A percentile compares a stretch with the other conserved stretches of the same genome.
Conservation (phyloP, 164 flowering plant species). For the Sextonia rubra region DNA sequence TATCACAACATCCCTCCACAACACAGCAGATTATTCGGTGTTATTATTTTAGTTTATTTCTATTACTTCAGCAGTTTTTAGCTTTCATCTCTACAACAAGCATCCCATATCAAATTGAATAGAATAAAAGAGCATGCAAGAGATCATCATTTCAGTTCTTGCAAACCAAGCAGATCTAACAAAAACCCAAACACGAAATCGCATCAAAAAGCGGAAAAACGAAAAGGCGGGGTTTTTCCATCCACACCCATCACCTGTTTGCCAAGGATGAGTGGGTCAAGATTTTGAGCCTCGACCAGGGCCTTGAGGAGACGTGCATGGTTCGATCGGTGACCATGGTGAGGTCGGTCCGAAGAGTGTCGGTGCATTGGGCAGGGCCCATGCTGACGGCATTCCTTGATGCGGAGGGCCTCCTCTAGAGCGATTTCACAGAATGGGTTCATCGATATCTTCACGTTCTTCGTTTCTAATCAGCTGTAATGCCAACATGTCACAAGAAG, state of each 20-base stretch:
- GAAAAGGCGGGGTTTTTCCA: background rate
- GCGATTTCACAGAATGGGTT: constrained; percentile 97
- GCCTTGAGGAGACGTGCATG: constrained; percentile 80
- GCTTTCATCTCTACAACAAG: too few relatives aligned
- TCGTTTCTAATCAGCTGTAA: constrained; percentile 82
- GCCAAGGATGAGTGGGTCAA: constrained; percentile 72
- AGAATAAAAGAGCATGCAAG: background rate
- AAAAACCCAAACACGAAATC: background rate
- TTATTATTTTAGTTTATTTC: too few relatives aligned
- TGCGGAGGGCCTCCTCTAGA: constrained; percentile 83
- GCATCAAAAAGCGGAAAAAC: background rate
- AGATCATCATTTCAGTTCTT: background rate
- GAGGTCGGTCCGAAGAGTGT: constrained; percentile 87
- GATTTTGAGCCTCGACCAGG: constrained; percentile 74
- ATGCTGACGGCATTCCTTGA: constrained; percentile 82
- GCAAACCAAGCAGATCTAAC: background rate
- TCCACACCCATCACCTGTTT: constrained; percentile 59
- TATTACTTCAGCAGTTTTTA: too few relatives aligned
- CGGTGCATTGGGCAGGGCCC: constrained; percentile 73
- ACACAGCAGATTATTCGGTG: too few relatives aligned
- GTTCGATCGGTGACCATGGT: constrained; percentile 98
- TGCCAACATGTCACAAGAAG: background rate
- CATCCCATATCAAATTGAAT: too few relatives aligned
- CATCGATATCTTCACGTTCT: constrained; percentile 96
- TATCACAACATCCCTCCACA: too few relatives aligned